phyloP scores from a whole-genome alignment of 345 rosid species.

The Hibiscus mutabilis region DNA sequence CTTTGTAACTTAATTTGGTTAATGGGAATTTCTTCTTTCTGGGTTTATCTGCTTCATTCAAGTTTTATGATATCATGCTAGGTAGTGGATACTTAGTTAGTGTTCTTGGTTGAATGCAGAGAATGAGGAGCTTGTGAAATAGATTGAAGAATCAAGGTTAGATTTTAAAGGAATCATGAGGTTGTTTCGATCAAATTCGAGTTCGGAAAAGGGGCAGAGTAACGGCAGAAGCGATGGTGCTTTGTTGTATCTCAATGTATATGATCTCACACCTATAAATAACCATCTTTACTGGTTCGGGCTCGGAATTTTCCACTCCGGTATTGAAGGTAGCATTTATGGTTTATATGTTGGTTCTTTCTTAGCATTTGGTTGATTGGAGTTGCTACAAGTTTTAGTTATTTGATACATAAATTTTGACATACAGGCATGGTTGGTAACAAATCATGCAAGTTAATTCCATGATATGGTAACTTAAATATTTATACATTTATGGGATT shows the following conservation, averaged over 20 bases:
- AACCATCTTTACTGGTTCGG: slow-evolving; percentile 89
- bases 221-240: slow-evolving; percentile 27
- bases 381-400: too few relatives aligned
- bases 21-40: background rate
- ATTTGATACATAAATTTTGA: too few relatives aligned
- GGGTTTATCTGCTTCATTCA: background rate
- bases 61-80: slow-evolving; percentile 1
- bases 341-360: background rate
- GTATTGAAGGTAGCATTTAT: slow-evolving; percentile 61
- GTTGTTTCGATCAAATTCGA: slow-evolving; percentile 58
- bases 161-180: slow-evolving; percentile 42
- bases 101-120: slow-evolving; percentile 9
- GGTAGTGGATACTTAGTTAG: background rate
- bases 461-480: background rate
- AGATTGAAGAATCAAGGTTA: slow-evolving; percentile 14
- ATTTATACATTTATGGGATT: background rate
- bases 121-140: slow-evolving; percentile 27
- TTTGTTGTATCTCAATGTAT: slow-evolving; percentile 70
- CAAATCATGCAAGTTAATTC: background rate
- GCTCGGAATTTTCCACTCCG: slow-evolving; percentile 92
- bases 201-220: slow-evolving; percentile 41
- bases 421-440: too few relatives aligned
- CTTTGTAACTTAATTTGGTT: background rate
- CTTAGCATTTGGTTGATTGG: background rate
- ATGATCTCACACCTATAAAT: slow-evolving; percentile 91